These are phyloP conservation scores for Backusella australiensis DNA, from an alignment of 192 early-diverging fungal species.

Conservation along the genomic window DNA sequence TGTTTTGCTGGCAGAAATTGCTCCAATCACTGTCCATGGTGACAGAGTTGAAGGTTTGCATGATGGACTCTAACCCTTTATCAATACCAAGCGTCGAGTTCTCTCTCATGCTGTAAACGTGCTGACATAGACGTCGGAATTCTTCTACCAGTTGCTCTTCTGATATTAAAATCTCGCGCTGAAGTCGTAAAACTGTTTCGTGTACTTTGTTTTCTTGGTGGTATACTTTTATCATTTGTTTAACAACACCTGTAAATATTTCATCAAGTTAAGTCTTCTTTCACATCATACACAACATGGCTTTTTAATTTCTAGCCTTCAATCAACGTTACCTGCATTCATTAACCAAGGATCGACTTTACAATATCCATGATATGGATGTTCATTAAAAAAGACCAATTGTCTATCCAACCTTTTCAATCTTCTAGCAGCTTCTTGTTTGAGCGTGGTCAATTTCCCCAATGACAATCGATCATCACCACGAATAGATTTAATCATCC, in stretches of 20 bases:
- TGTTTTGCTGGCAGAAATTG: slow-evolving; percentile 17
- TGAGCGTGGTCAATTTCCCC: slow-evolving; percentile 10
- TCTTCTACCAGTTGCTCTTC: slow-evolving; percentile 29
- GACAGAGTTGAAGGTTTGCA: slow-evolving; percentile 6
- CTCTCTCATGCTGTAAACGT: slow-evolving; percentile 10
- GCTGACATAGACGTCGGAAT: slow-evolving; percentile 14
- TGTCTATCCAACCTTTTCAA: slow-evolving; percentile 17
- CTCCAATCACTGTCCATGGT: slow-evolving; percentile 23
- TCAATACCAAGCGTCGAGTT: slow-evolving; percentile 5
- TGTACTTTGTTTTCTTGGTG: slow-evolving; percentile 30
- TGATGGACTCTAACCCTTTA: slow-evolving; percentile 12
- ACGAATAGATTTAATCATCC: slow-evolving; percentile 22
- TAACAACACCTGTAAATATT: slow-evolving; percentile 13
- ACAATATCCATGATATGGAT: slow-evolving; percentile 20
- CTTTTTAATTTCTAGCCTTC: not conserved
- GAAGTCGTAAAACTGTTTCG: slow-evolving; percentile 25
- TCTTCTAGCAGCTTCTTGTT: slow-evolving; percentile 2
- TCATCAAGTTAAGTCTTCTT: not conserved
- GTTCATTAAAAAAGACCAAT: slow-evolving; percentile 19
- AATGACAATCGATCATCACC: slow-evolving; percentile 22
- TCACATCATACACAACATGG: not conserved
- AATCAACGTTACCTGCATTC: slow-evolving; percentile 27
- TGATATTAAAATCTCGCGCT: slow-evolving; percentile 6
- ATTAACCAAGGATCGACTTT: slow-evolving; percentile 27
- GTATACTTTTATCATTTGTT: slow-evolving; percentile 28